Percentiles rank a stretch among this genome's conserved stretches.
Conservation (phyloP, 2,329 filamentous ascomycete genomes). For the Thermoascus crustaceus region DNA sequence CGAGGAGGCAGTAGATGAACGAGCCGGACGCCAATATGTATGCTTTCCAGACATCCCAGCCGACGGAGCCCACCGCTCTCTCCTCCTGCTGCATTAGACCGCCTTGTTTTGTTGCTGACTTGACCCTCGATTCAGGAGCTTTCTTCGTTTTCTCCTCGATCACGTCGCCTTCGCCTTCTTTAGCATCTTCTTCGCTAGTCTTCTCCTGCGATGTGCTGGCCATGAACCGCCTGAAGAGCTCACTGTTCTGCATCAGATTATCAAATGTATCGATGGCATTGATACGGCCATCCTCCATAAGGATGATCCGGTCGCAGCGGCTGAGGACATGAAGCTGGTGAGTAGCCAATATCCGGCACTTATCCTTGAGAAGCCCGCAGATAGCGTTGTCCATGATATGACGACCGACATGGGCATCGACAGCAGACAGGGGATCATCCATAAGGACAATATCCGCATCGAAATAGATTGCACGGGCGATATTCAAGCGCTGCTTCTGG, state of each 20-base stretch:
- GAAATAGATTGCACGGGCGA: conserved; percentile 68
- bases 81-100: conserved; percentile 43
- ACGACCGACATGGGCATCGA: conserved; percentile 51
- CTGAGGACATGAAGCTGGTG: conserved; percentile 91
- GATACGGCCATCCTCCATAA: conserved; percentile 81
- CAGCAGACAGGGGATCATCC: conserved; percentile 55
- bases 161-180: conserved; percentile 43
- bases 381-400: conserved; percentile 92
- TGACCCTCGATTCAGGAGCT: conserved; percentile 28
- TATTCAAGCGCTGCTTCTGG: conserved; percentile 91
- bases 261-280: conserved; percentile 82
- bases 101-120: conserved; percentile 27
- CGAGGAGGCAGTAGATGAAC: conserved; percentile 52
- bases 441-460: conserved; percentile 55
- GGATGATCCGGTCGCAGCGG: conserved; percentile 84
- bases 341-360: conserved; percentile 84
- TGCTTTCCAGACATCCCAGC: conserved; percentile 69
- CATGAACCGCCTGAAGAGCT: conserved; percentile 76
- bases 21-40: conserved; percentile 69
- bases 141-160: conserved; percentile 45
- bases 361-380: conserved; percentile 75
- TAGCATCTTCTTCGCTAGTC: conserved; percentile 34
- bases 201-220: conserved; percentile 64
- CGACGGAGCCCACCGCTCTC: conserved; percentile 64
- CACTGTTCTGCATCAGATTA: conserved; percentile 71